A percentile compares a stretch with the other conserved stretches of the same genome.
Conservation (phyloP, 331 rosid genomes). For the Rhamnella rubrinervis region DNA sequence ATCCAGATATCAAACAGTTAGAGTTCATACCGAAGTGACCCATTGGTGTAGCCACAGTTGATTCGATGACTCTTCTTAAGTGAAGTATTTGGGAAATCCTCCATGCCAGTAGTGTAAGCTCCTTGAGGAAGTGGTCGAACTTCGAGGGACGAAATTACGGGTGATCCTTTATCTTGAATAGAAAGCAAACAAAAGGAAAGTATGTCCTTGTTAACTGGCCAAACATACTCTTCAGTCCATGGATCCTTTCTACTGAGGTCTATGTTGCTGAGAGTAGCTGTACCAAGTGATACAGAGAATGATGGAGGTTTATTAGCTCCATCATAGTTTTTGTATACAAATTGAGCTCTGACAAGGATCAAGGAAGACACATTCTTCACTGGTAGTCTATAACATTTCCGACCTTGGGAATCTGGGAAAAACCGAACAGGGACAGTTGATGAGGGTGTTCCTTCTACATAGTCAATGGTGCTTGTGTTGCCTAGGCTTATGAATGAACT, state of each 20-base stretch:
- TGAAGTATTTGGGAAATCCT: slow-evolving; percentile 47
- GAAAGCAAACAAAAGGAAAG: slow-evolving; percentile 59
- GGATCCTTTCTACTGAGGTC: slow-evolving; percentile 66
- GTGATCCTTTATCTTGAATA: slow-evolving; percentile 55
- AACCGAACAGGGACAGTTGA: slow-evolving; percentile 45
- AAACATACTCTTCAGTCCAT: slow-evolving; percentile 72
- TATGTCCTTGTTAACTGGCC: slow-evolving; percentile 59
- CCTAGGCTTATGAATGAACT: slow-evolving; percentile 54
- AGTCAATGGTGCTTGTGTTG: slow-evolving; percentile 38
- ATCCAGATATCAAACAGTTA: not conserved
- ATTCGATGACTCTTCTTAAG: slow-evolving; percentile 67
- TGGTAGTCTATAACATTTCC: slow-evolving; percentile 59
- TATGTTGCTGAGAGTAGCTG: slow-evolving; percentile 54
- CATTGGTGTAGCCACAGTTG: slow-evolving; percentile 70
- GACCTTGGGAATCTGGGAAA: slow-evolving; percentile 44
- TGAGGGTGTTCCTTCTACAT: slow-evolving; percentile 35
- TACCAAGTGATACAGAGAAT: slow-evolving; percentile 80
- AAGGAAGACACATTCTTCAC: slow-evolving; percentile 46
- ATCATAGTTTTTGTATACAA: slow-evolving; percentile 77
- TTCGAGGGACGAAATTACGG: slow-evolving; percentile 77
- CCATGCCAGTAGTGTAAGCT: slow-evolving; percentile 63
- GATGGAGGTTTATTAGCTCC: slow-evolving; percentile 63
- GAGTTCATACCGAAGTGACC: slow-evolving; percentile 54
- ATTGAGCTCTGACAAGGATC: slow-evolving; percentile 80
- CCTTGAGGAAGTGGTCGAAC: slow-evolving; percentile 74